Base-by-base conservation (phyloP, 2,329 filamentous ascomycete species). In the Aureobasidium sp. region DNA sequence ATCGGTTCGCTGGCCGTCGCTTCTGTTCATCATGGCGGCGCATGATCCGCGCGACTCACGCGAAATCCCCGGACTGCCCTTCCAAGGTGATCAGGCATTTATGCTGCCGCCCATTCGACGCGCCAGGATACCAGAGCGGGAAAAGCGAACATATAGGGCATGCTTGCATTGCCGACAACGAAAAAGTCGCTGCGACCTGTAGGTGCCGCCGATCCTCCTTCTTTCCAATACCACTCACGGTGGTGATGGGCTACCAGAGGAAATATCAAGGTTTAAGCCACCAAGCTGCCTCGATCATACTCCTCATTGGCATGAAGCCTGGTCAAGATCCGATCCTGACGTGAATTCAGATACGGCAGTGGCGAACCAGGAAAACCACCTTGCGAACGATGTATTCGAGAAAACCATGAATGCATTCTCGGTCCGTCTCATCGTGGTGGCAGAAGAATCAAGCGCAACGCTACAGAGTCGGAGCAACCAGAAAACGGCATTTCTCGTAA, bases 141-240 rank as follows among this genome's bases (percentile, higher is more conserved):
- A 70, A 38, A 70, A 70, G 61, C 65, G 69, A 21, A 70, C 69
- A 11, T 70, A 71, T 63, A 60, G 69, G 11, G 69, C 69, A 8
- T 71, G 69, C 60, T 59, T 71, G 35, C 69, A 71, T 57, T 70
- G 69, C 59, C 63, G 69, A 46, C 68, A 69, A 63, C 61, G 69
- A n/a, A 71, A 71, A 61, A 67, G 66, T n/a, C 63, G 69, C 40
- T 71, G 69, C 60, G 69, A 71, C 55, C 62, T 71, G 67, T 70
- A 63, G 65, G 68, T 67, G n/a, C 10, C 23, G 11, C 10, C 42
- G 17, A 7, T 25, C 10, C n/a, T 29, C 15, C 25, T 43, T 17
- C n/a, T 31, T 42, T 10, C 15, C 10, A n/a, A 17, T 3, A 19
- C 19, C 27, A 55, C 25, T 40, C 37, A 23, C 13, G 50, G 6